Conservation (phyloP, 2,329 filamentous ascomycete species). For the Byssothecium circinans region DNA sequence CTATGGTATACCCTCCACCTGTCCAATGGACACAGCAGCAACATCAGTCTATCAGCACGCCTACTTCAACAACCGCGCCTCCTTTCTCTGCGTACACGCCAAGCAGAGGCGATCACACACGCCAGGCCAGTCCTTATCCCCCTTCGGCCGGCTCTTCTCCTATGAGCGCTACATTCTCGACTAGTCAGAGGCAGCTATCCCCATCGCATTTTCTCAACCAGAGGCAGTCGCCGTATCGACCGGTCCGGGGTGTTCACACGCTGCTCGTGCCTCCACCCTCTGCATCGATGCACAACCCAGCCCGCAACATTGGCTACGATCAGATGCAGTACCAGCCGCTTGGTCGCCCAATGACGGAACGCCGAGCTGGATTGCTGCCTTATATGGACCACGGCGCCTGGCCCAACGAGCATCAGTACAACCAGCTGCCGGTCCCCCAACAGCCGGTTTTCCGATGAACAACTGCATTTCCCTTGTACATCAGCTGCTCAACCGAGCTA, state of each 20-base stretch:
- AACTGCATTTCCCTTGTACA: conserved; percentile 4
- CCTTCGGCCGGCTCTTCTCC: conserved; percentile 66
- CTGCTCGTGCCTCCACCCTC: conserved; percentile 87
- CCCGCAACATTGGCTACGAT: conserved; percentile 47
- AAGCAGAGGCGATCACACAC: conserved; percentile 40
- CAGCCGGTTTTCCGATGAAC: conserved; percentile 40
- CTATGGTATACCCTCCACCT: conserved; percentile 69
- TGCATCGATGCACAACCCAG: conserved; percentile 66
- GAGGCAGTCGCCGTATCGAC: conserved; percentile 88
- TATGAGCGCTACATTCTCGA: conserved; percentile 64
- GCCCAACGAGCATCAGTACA: conserved; percentile 43
- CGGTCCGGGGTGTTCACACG: conserved; percentile 84
- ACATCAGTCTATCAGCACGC: conserved; percentile 46
- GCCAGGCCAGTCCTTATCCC: conserved; percentile 55
- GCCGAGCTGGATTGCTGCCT: conserved; percentile 49
- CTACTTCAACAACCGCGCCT: conserved; percentile 34
- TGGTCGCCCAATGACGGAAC: conserved; percentile 50
- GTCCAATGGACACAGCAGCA: conserved; percentile 46
- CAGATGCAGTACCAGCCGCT: conserved; percentile 57
- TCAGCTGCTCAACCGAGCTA: background rate
- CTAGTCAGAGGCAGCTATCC: conserved; percentile 73
- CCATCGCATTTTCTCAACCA: conserved; percentile 86
- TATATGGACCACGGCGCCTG: conserved; percentile 46
- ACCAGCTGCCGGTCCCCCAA: conserved; percentile 42
- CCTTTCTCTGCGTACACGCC: conserved; percentile 34